Percentiles rank a stretch among this genome's conserved stretches.
Conservation (phyloP, 768 basidiomycete species). For the Lactifluus hygrophoroides region DNA sequence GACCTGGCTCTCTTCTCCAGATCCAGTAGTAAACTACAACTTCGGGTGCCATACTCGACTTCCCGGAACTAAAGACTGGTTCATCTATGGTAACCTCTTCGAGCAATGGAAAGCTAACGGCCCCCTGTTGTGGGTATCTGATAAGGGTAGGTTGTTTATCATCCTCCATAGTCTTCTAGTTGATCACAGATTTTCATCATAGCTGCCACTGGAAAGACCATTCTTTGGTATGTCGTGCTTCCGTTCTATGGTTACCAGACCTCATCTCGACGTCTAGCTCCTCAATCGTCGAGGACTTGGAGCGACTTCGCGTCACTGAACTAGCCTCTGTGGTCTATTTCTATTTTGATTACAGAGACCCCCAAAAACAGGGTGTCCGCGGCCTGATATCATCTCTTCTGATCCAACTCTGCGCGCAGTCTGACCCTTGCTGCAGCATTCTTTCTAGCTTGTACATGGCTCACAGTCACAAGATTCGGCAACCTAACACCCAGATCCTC, state of each 20-base stretch:
- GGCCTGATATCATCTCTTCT: not conserved
- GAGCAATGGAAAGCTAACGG: not conserved
- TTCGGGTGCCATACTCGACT: not conserved
- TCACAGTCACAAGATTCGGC: not conserved
- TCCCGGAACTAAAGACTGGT: not conserved
- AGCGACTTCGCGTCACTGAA: not conserved
- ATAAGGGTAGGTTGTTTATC: not conserved
- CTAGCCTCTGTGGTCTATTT: not conserved
- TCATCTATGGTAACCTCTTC: not conserved
- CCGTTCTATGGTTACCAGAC: not conserved
- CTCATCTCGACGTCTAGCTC: not conserved
- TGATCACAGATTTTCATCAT: not conserved
- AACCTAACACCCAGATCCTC: not conserved
- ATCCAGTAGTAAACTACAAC: not conserved
- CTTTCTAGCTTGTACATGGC: not conserved
- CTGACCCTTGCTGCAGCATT: not conserved
- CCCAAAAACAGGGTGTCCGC: not conserved
- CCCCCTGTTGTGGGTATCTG: not conserved
- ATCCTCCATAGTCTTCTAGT: not conserved
- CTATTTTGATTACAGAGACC: not conserved
- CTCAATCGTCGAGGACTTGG: not conserved
- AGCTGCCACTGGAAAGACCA: not conserved
- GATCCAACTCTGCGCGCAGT: not conserved
- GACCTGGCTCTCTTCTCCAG: not conserved
- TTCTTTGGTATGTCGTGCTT: not conserved